Percentiles rank a stretch among this genome's conserved stretches.
Evolutionary conservation across 768 basidiomycete species (phyloP).

Genomic region (Boletales sp.): DNA sequence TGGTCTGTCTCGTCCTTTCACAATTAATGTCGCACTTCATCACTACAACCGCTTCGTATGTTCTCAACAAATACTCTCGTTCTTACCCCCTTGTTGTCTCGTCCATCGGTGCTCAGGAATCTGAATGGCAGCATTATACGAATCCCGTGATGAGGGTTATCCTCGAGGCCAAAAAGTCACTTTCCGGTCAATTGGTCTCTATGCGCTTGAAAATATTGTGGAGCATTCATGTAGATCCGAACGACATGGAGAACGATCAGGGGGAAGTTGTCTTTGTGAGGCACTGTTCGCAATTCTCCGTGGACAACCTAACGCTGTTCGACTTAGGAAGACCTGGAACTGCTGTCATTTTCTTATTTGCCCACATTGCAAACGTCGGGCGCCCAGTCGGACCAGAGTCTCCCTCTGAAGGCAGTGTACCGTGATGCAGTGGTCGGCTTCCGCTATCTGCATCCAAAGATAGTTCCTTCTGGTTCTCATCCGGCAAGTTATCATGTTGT

Average conservation of each 20-base stretch:
- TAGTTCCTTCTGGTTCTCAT: conserved; percentile 21
- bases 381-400: conserved; percentile 43
- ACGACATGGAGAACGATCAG: conserved; percentile 39
- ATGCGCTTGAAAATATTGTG: conserved; percentile 64
- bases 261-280: conserved; percentile 67
- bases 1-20: no score
- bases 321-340: conserved; percentile 71
- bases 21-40: conserved; percentile 38
- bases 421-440: conserved; percentile 71
- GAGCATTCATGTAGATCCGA: conserved; percentile 43
- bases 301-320: neutral
- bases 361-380: conserved; percentile 25
- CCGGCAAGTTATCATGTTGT: conserved; percentile 25
- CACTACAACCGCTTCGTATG: conserved; percentile 54
- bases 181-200: conserved; percentile 52
- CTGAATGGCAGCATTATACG: conserved; percentile 77
- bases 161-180: conserved; percentile 56
- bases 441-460: conserved; percentile 60
- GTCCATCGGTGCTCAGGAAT: conserved; percentile 19
- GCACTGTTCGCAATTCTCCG: neutral
- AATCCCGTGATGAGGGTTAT: conserved; percentile 64
- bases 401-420: conserved; percentile 80
- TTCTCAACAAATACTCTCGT: conserved; percentile 63
- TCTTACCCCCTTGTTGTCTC: conserved; percentile 39
- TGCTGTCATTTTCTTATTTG: conserved; percentile 61